Conservation (phyloP, 352 stramenopile species). For the Achlya hypogyna region DNA sequence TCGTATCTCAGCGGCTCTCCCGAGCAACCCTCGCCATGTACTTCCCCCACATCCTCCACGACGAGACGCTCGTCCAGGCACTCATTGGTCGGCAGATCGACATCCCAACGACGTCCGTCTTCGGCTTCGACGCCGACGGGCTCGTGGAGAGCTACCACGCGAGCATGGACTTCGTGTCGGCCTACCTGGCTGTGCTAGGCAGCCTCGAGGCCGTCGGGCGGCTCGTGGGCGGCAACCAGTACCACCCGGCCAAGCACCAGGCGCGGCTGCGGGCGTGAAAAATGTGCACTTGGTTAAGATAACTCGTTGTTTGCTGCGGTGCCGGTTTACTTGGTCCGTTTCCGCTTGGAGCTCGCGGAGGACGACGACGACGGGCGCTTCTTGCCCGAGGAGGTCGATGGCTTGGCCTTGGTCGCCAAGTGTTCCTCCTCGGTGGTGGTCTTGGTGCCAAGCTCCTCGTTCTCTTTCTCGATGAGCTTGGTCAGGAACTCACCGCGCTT, state of each 20-base stretch:
- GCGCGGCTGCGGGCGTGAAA: neutral
- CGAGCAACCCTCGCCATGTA: slow-evolving; percentile 25
- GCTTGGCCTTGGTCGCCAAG: slow-evolving; percentile 69
- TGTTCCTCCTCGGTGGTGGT: slow-evolving; percentile 63
- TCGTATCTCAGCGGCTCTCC: slow-evolving; percentile 35
- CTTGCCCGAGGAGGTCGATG: slow-evolving; percentile 32
- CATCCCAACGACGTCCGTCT: slow-evolving; percentile 7
- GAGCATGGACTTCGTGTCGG: slow-evolving; percentile 34
- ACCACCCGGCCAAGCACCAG: neutral
- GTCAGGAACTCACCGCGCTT: slow-evolving; percentile 94
- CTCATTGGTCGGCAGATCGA: slow-evolving; percentile 11
- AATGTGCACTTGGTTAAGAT: neutral
- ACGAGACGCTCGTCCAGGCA: slow-evolving; percentile 12
- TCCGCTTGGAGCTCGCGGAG: slow-evolving; percentile 17
- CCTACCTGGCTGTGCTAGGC: slow-evolving; percentile 34
- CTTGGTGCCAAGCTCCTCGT: slow-evolving; percentile 80
- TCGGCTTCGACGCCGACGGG: neutral
- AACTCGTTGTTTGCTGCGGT: neutral
- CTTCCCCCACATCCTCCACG: slow-evolving; percentile 11
- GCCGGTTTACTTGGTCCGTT: neutral
- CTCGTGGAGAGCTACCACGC: neutral
- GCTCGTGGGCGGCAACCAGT: slow-evolving; percentile 31
- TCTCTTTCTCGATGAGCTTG: slow-evolving; percentile 91
- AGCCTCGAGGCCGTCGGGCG: slow-evolving; percentile 30
- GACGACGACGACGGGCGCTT: slow-evolving; percentile 13